phyloP scores from a whole-genome alignment of 169 alveolate genomes.

The Plasmodium reichenowi region DNA sequence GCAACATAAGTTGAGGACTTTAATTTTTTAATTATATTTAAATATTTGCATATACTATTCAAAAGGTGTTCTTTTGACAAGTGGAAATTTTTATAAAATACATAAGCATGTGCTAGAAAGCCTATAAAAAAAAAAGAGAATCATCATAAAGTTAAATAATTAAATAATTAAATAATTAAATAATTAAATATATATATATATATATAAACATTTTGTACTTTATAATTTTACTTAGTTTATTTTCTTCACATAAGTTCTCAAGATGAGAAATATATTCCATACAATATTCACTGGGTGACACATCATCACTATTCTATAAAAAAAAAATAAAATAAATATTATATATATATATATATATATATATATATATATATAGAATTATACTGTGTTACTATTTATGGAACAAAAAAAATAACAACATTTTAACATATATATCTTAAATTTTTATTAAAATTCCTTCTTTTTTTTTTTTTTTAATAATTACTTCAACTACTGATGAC shows the following conservation, averaged over 20 bases:
- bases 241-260: conserved; percentile 38
- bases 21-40: conserved; percentile 41
- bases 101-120: conserved; percentile 61
- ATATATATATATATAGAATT: background rate
- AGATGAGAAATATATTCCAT: conserved; percentile 56
- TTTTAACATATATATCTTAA: too few species aligned
- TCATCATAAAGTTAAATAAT: conserved; percentile 3
- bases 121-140: conserved; percentile 23
- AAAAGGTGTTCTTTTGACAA: conserved; percentile 56
- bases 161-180: conserved; percentile 1
- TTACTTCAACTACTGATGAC: conserved; percentile 65
- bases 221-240: conserved; percentile 62
- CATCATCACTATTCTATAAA: conserved; percentile 30
- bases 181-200: background rate
- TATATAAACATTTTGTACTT: background rate
- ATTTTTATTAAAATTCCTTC: background rate
- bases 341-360: background rate
- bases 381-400: too few species aligned
- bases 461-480: background rate
- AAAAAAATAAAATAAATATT: background rate
- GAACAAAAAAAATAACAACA: too few species aligned
- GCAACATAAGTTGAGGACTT: conserved; percentile 65
- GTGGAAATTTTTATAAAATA: conserved; percentile 64
- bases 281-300: conserved; percentile 67
- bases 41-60: conserved; percentile 65